Evolutionary conservation across 768 basidiomycete genomes (phyloP).

Genomic region (Rhizopogon vesiculosus): DNA sequence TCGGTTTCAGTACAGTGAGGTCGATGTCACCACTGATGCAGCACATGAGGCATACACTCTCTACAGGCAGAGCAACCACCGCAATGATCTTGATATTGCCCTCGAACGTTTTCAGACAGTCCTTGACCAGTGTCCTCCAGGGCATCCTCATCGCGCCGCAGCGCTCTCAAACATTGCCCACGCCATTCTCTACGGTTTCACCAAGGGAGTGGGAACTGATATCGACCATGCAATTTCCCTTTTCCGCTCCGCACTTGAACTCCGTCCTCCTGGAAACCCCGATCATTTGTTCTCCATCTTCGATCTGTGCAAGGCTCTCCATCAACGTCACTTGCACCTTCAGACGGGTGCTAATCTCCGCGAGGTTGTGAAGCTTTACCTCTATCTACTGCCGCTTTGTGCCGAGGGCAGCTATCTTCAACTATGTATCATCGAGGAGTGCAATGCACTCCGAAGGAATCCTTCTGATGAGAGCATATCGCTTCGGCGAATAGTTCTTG

Average conservation of each 20-base stretch:
- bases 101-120: not conserved
- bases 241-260: not conserved
- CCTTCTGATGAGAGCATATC: not conserved
- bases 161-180: slow-evolving; percentile 2
- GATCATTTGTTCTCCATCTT: not conserved
- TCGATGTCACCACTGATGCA: not conserved
- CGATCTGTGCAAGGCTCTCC: not conserved
- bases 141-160: not conserved
- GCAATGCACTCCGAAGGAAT: not conserved
- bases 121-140: not conserved
- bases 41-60: not conserved
- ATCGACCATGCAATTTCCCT: not conserved
- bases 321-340: not conserved
- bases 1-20: not conserved
- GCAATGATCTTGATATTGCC: not conserved
- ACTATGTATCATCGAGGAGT: not conserved
- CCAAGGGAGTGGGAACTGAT: not conserved
- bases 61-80: not conserved
- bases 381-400: not conserved
- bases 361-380: not conserved
- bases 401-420: not conserved
- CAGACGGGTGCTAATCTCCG: not conserved
- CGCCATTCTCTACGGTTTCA: not conserved
- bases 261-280: not conserved
- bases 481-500: not conserved